Base-by-base conservation (phyloP, 192 early-diverging fungal genomes). In the Gaertneriomyces semiglobifer region DNA sequence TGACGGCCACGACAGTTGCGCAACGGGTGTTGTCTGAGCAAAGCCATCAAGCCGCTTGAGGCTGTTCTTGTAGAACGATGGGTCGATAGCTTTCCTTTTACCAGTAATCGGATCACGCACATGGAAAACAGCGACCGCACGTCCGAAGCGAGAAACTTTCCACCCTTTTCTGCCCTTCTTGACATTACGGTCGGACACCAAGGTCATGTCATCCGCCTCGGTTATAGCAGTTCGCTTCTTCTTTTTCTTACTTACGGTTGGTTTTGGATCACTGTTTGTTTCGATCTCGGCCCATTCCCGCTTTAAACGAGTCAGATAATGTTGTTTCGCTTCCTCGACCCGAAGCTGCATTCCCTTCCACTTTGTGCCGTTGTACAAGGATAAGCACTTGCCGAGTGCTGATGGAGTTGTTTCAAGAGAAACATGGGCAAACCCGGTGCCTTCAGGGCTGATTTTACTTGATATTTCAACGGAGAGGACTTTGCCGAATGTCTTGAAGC, bases 291-390 rank as follows among this genome's bases (percentile, higher is more conserved):
- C 66, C 65, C 70, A 55, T 66, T 88, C 85, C 11, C 87, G 58
- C 46, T 73, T 73, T 47, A 55, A 55, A 61, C 67, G 78, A 78
- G 73, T 85, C 63, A 61, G 9, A 61, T 65, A 92, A 61, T 85
- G 78, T 53, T 84, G 84, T 69, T 91, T 92, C 10, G 92, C 89
- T n/a, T 90, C 91, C 60, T 92, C 88, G 14, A 94, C 74, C 48
- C 85, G 82, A 60, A 94, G 54, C 38, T 83, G 80, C 25, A 84
- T 78, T 46, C 92, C 92, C 73, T 92, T 94, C 92, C 92, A 94
- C 58, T 89, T 91, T 10, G 92, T 75, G 4, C 89, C 88, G 44
- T 89, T 88, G 63, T 88, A 92, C 16, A 87, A 53, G 16, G 81
- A 77, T 25, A 87, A n/a, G 61, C 83, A 92, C 71, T 83, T 86